These are phyloP conservation scores for Lagenaria siceraria DNA, from an alignment of 306 rosid species.

Conservation along the genomic window DNA sequence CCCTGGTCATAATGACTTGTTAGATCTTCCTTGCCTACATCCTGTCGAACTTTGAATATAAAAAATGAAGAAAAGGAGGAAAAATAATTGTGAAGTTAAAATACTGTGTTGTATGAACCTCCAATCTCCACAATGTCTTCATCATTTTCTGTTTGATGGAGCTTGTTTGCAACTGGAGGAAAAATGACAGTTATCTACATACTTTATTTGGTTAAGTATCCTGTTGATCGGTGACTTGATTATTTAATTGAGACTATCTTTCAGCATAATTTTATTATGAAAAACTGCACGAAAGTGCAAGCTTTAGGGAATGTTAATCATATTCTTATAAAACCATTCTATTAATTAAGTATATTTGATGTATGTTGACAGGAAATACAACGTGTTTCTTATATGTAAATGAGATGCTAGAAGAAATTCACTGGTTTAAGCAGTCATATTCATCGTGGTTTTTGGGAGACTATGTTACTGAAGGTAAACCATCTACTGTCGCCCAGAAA, in stretches of 20 bases:
- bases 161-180: not conserved
- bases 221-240: too few relatives aligned
- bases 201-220: too few relatives aligned
- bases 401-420: conserved; percentile 67
- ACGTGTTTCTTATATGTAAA: conserved; percentile 51
- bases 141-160: not conserved
- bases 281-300: not conserved
- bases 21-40: not conserved
- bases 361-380: conserved; percentile 38
- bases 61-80: not conserved
- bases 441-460: conserved; percentile 95
- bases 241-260: not conserved
- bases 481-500: not conserved
- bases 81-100: not conserved
- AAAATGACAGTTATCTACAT: not conserved
- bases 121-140: not conserved
- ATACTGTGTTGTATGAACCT: not conserved
- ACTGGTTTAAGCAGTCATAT: conserved; percentile 75
- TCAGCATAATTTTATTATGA: not conserved
- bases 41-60: not conserved
- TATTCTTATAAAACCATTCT: not conserved
- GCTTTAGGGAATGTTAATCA: not conserved
- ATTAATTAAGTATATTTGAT: not conserved
- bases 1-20: not conserved
- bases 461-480: conserved; percentile 58